Base-by-base conservation (phyloP, 768 basidiomycete species). In the Tephrocybe sp. region DNA sequence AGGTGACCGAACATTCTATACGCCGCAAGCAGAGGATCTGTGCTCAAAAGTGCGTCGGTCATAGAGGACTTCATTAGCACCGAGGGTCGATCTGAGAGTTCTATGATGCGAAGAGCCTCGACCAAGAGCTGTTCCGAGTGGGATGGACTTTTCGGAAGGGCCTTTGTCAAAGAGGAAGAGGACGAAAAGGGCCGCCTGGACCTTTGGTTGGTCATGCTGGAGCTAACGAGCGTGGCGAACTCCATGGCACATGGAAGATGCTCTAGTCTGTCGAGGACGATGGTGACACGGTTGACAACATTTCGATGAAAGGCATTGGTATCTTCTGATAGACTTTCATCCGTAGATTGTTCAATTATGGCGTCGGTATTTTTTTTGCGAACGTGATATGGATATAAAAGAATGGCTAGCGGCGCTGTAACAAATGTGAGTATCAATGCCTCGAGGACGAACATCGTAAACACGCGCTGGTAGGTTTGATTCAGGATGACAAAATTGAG, bases 381-480 rank as follows among this genome's bases (percentile, higher is more conserved):
- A 36, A 66, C 62, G 18, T 81, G 73, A 3, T 80, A 82, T 0
- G 90, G 90, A 59, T 92, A 90, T 2, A 91, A 66, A 17, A 64
- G 57, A 2, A 72, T 76, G 20, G 89, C 88, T 24, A 85, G 77
- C 0, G 90, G 91, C 0, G 88, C 92, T 0, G 93, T 94, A 69
- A 92, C 79, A 71, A 88, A 91, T 0, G 95, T 96, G 36, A 97
- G 73, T 7, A 86, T 65, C 34, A 94, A 72, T 0, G 90, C 87
- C 62, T 90, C 87, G 24, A 98, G 74, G 37, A 98, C 93, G 61
- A 98, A 95, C 92, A 97, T 97, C 1, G 92, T 89, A 69, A 97
- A 95, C 8, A 96, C 88, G 15, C 79, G 79, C 72, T 74, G 61
- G 1, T 56, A 56, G 18, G 45, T 3, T 39, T n/a, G 5, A 34